Evolutionary conservation across 2,329 filamentous ascomycete species (phyloP), one percentile per base, ranked within the genome.

Genomic region (Xylaria sp.): DNA sequence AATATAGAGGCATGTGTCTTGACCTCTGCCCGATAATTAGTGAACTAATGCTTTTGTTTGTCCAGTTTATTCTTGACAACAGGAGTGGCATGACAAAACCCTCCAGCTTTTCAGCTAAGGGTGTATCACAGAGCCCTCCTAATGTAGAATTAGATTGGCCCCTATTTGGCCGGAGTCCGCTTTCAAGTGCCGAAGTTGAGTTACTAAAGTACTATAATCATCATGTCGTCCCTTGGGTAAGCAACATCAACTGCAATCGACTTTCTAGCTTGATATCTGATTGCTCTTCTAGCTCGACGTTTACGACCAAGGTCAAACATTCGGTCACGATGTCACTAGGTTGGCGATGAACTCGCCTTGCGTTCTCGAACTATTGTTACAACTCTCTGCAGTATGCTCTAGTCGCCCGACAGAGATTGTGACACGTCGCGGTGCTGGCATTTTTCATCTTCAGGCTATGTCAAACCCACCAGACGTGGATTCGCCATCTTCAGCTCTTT

Each of bases 191-290:
- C 39, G 72, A 73, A 34, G 34, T 67, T 46, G 71, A 61, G 6
- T 52, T 73, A 37, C 46, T 73, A 37, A 73, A 69, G 59, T 69
- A 69, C 34, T 74, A 70, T 25, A 65, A 31, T 31, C 59, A 70
- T 48, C 66, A 55, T 52, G 41, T 73, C 28, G 68, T 62, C 20
- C 63, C 68, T 50, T 73, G 72, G 72, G 73, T 73, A 66, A 55
- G 67, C 39, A 20, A 54, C 6, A 25, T 10, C 7, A 13, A 25
- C 28, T 37, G 15, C 2, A 8, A 15, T 46, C n/a, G 7, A 5
- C 18, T 15, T 41, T 39, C 25, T 66, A 6, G 51, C 28, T 18
- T 41, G 44, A 12, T 48, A 15, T 37, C 15, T 46, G 6, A 44
- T 31, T 10, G 3, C 1, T 52, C 20, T 48, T 37, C 31, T 15